Conservation (phyloP, 2,329 filamentous ascomycete species). For the Stemphylium vesicarium region DNA sequence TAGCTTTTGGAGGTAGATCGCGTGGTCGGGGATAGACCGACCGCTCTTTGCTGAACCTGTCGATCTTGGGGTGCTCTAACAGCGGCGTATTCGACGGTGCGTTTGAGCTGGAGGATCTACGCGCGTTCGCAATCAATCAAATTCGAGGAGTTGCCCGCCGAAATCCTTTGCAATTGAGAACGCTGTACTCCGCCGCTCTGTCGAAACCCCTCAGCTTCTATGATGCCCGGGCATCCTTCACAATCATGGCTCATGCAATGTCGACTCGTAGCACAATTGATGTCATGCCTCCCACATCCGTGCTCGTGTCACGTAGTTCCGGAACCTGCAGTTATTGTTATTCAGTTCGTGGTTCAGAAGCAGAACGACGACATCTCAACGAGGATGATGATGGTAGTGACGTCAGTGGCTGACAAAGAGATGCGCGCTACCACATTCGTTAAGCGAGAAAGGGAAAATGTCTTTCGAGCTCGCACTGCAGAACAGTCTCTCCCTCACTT, state of each 20-base stretch:
- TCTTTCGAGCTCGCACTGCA: conserved; percentile 11
- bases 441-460: conserved; percentile 14
- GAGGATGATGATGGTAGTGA: background rate
- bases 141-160: background rate
- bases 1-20: conserved; percentile 15
- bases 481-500: conserved; percentile 5
- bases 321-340: background rate
- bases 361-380: background rate
- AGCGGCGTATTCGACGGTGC: conserved; percentile 3
- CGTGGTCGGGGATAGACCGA: background rate
- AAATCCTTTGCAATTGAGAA: background rate
- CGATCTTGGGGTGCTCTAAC: background rate
- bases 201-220: background rate
- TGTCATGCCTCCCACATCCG: background rate
- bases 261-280: background rate
- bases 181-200: background rate
- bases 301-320: background rate
- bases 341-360: background rate
- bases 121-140: background rate
- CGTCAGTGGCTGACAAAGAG: conserved; percentile 12
- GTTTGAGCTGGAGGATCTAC: conserved; percentile 5
- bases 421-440: conserved; percentile 3
- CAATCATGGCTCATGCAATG: background rate
- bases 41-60: background rate
- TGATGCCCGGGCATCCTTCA: background rate